A percentile compares a stretch with the other conserved stretches of the same genome.
Conservation (phyloP, 495 filamentous ascomycete genomes). For the Niebla homalea region DNA sequence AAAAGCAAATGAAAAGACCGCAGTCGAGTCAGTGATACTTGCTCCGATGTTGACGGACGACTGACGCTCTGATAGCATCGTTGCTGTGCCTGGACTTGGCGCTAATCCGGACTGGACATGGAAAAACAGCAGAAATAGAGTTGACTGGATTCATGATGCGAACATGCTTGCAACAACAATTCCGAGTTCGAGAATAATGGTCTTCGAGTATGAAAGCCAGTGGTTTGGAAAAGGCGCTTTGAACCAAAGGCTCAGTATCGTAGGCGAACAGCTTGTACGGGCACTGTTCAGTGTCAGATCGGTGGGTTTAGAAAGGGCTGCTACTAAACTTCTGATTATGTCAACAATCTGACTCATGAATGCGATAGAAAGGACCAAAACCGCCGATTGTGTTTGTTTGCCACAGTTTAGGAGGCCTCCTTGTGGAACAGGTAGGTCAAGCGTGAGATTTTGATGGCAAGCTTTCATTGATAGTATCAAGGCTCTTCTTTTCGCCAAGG, state of each 20-base stretch:
- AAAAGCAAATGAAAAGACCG: conserved; percentile 5
- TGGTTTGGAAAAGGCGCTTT: conserved; percentile 14
- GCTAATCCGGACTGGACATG: conserved; percentile 11
- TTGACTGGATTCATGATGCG: conserved; percentile 13
- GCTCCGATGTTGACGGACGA: not conserved
- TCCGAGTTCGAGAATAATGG: conserved; percentile 13
- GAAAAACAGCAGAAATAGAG: conserved; percentile 10
- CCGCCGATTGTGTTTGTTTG: conserved; percentile 15
- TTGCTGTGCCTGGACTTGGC: conserved; percentile 6
- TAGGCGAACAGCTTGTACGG: conserved; percentile 8
- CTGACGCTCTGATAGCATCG: not conserved
- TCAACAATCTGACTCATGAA: not conserved
- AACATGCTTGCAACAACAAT: conserved; percentile 12
- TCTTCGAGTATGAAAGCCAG: conserved; percentile 15
- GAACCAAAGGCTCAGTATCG: conserved; percentile 8
- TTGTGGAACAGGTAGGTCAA: conserved; percentile 6
- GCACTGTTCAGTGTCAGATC: not conserved
- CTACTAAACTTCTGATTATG: not conserved
- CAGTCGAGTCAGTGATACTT: not conserved
- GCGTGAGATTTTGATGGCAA: not conserved
- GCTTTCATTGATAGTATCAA: not conserved
- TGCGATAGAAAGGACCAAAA: conserved; percentile 2
- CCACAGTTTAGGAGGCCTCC: conserved; percentile 12
- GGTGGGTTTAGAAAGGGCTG: not conserved
- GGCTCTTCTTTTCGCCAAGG: conserved; percentile 6